A percentile compares a stretch with the other conserved stretches of the same genome.
Conservation (phyloP, 2,329 filamentous ascomycete genomes). For the Septoria linicola region DNA sequence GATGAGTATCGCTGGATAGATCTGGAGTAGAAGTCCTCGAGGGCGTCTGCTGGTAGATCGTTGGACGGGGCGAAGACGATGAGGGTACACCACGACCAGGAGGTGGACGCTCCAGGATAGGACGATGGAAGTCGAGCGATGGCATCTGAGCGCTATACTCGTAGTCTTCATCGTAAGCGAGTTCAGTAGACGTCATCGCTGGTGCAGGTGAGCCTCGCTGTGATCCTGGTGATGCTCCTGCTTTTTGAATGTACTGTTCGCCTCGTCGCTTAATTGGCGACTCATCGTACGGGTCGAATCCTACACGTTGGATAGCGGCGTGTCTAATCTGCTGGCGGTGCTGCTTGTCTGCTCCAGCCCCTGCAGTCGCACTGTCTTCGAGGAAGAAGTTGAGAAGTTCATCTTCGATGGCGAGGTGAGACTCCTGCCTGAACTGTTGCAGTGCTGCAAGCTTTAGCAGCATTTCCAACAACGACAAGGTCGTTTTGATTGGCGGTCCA, state of each 20-base stretch:
- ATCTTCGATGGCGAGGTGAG: slow-evolving; percentile 85
- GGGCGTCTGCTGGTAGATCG: slow-evolving; percentile 28
- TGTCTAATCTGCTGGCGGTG: slow-evolving; percentile 59
- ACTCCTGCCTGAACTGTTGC: slow-evolving; percentile 87
- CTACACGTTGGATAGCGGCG: slow-evolving; percentile 62
- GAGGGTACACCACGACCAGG: slow-evolving; percentile 4
- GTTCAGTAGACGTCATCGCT: slow-evolving; percentile 3
- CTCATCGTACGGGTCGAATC: slow-evolving; percentile 72
- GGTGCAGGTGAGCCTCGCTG: slow-evolving; percentile 14
- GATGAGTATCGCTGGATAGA: slow-evolving; percentile 21
- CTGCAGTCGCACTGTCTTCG: slow-evolving; percentile 64
- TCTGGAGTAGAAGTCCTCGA: slow-evolving; percentile 27
- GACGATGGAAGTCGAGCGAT: slow-evolving; percentile 19
- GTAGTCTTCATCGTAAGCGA: slow-evolving; percentile 24
- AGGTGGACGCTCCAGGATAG: slow-evolving; percentile 6
- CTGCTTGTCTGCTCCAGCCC: slow-evolving; percentile 61
- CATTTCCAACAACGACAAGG: slow-evolving; percentile 81
- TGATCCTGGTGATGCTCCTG: slow-evolving; percentile 13
- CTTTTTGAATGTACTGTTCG: slow-evolving; percentile 57
- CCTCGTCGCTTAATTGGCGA: slow-evolving; percentile 65
- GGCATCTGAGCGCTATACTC: slow-evolving; percentile 22
- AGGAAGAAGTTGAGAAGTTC: slow-evolving; percentile 88
- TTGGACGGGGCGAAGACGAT: slow-evolving; percentile 20
- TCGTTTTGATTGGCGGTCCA: slow-evolving; percentile 56
- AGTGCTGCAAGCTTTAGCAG: slow-evolving; percentile 80